Conservation (phyloP, 257 asterid species). For the Anisodus tanguticus region DNA sequence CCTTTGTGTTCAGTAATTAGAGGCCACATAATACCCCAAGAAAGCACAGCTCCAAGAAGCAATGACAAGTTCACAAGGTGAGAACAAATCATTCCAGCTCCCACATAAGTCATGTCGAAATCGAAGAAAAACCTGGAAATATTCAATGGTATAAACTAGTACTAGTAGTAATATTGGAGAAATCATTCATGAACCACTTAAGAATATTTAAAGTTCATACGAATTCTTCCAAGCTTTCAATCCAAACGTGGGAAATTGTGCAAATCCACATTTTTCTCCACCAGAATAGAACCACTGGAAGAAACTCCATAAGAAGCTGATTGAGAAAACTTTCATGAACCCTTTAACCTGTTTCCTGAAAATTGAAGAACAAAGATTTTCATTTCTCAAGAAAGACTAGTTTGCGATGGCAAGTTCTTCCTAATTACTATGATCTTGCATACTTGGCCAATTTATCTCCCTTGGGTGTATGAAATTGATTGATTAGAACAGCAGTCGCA, state of each 20-base stretch:
- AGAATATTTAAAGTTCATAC: constrained; percentile 38
- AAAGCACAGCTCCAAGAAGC: constrained; percentile 71
- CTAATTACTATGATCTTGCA: neutral
- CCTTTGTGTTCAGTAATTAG: constrained; percentile 52
- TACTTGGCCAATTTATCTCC: constrained; percentile 70
- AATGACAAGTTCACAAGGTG: constrained; percentile 65
- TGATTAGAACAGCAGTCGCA: constrained; percentile 75
- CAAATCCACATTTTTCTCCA: constrained; percentile 70
- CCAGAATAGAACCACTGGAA: constrained; percentile 92
- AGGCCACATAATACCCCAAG: constrained; percentile 83
- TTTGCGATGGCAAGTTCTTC: neutral
- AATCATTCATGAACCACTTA: neutral
- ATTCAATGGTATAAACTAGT: constrained; percentile 29
- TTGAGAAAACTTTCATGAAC: constrained; percentile 69
- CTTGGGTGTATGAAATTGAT: constrained; percentile 70
- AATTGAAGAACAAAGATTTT: constrained; percentile 3
- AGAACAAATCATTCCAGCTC: constrained; percentile 84
- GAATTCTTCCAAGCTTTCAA: constrained; percentile 76
- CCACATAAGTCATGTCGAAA: constrained; percentile 69
- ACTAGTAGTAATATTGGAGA: neutral
- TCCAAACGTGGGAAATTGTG: constrained; percentile 77
- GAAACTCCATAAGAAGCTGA: constrained; percentile 85
- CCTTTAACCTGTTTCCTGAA: constrained; percentile 82
- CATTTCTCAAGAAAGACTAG: constrained; percentile 4
- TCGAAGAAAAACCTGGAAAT: constrained; percentile 77